Evolutionary conservation across 345 rosid species (phyloP).

Genomic region (Noccaea bulbosa): DNA sequence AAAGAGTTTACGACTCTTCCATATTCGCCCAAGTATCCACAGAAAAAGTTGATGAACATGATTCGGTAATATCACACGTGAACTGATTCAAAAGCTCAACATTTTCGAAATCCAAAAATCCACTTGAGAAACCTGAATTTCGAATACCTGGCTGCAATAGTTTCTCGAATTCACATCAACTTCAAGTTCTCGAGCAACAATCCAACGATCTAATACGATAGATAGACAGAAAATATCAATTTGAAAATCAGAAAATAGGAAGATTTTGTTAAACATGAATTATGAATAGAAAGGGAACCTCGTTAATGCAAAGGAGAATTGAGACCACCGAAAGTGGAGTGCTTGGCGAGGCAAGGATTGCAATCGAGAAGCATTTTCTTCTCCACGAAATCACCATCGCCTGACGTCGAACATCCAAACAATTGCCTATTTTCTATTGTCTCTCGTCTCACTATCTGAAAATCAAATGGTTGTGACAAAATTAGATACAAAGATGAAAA

Average conservation of each 20-base stretch:
- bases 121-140: conserved; percentile 8
- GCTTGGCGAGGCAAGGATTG: conserved; percentile 94
- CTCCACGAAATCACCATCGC: conserved; percentile 96
- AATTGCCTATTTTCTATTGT: conserved; percentile 74
- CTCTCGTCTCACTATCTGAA: background rate
- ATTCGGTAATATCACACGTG: no score
- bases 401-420: conserved; percentile 98
- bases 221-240: background rate
- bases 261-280: background rate
- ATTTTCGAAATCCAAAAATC: no score
- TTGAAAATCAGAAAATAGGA: background rate
- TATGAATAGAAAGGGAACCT: conserved; percentile 48
- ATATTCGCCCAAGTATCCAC: no score
- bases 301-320: no score
- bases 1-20: no score
- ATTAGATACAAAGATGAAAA: no score
- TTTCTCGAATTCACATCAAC: conserved; percentile 96
- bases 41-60: no score
- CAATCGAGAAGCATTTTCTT: conserved; percentile 93
- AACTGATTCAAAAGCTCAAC: no score
- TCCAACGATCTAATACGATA: conserved; percentile 61
- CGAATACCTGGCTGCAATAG: conserved; percentile 90
- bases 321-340: conserved; percentile 94
- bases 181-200: conserved; percentile 88
- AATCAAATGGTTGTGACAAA: no score